A percentile compares a stretch with the other conserved stretches of the same genome.
These are phyloP conservation scores for Aquanectria penicillioides DNA, from an alignment of 2,329 filamentous ascomycete species.

Conservation along the genomic window DNA sequence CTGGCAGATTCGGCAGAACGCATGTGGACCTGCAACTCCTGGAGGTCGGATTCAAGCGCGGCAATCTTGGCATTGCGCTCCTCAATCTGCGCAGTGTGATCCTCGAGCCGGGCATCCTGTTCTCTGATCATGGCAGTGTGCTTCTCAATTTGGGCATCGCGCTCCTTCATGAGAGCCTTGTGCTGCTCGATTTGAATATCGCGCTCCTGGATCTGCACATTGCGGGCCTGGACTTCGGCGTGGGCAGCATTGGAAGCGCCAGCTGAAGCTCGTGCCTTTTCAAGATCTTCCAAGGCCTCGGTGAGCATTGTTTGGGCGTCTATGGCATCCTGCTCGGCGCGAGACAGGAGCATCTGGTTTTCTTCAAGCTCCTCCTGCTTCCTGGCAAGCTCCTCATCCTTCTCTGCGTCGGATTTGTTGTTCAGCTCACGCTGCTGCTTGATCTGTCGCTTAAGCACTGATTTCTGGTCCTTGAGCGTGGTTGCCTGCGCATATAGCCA, in stretches of 20 bases:
- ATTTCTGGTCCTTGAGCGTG: slow-evolving; percentile 85
- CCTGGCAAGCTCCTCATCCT: slow-evolving; percentile 70
- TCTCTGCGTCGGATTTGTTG: slow-evolving; percentile 81
- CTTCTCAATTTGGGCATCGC: slow-evolving; percentile 33
- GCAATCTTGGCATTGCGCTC: slow-evolving; percentile 56
- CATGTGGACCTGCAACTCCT: slow-evolving; percentile 39
- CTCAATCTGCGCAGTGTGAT: slow-evolving; percentile 32
- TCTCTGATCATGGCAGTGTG: slow-evolving; percentile 29
- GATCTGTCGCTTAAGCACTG: slow-evolving; percentile 88
- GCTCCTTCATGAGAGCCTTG: slow-evolving; percentile 32
- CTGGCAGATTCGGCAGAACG: slow-evolving; percentile 49
- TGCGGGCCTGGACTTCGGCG: slow-evolving; percentile 46
- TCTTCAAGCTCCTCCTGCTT: slow-evolving; percentile 67
- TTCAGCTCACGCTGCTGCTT: slow-evolving; percentile 95
- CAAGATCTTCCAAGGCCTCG: slow-evolving; percentile 58
- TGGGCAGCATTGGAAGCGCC: slow-evolving; percentile 37
- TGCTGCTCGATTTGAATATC: slow-evolving; percentile 18
- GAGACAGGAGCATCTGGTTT: slow-evolving; percentile 47
- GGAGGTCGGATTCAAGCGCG: slow-evolving; percentile 51
- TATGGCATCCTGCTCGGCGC: slow-evolving; percentile 50
- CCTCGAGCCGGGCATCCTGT: slow-evolving; percentile 48
- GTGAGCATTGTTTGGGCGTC: slow-evolving; percentile 60
- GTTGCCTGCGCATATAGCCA: slow-evolving; percentile 82
- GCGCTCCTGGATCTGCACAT: slow-evolving; percentile 48
- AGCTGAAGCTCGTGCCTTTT: slow-evolving; percentile 45